These are phyloP conservation scores for Diutina pseudorugosa DNA, from an alignment of 1,139 yeast genomes.

Conservation along the genomic window DNA sequence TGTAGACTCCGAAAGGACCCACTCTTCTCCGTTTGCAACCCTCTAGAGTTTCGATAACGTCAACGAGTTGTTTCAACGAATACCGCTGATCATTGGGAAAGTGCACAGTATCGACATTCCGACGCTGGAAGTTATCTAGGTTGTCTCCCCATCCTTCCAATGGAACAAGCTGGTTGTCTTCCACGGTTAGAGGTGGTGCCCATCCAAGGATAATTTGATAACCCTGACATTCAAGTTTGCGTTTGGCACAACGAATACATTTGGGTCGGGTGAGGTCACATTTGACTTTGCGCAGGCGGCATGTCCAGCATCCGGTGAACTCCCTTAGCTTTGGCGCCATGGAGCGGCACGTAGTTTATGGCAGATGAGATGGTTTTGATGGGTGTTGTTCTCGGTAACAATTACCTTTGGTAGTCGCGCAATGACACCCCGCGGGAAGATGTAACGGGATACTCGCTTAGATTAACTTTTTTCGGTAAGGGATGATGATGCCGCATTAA, in stretches of 20 bases:
- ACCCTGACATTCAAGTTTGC: constrained; percentile 25
- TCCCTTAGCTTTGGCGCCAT: constrained; percentile 2
- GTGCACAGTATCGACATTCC: constrained; percentile 23
- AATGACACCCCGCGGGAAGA: not conserved
- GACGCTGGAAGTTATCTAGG: constrained; percentile 17
- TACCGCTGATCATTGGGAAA: constrained; percentile 23
- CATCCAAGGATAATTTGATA: constrained; percentile 30
- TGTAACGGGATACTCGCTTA: not conserved
- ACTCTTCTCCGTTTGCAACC: constrained; percentile 3
- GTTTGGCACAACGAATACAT: constrained; percentile 6
- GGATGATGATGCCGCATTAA: not conserved
- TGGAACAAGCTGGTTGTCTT: not conserved
- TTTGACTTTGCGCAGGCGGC: constrained; percentile 1
- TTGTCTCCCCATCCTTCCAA: not conserved
- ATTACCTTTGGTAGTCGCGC: not conserved
- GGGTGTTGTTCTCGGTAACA: not conserved
- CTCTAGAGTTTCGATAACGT: constrained; percentile 18
- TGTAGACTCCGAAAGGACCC: not conserved
- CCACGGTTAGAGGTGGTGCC: constrained; percentile 22
- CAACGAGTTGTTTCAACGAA: constrained; percentile 19
- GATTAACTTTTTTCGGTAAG: not conserved
- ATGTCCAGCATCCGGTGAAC: constrained; percentile 4
- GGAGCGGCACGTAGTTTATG: not conserved
- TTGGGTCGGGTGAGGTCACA: constrained; percentile 2
- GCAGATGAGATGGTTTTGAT: not conserved